Evolutionary conservation across 768 basidiomycete species (phyloP).

Genomic region (Tephrocybe sp.): DNA sequence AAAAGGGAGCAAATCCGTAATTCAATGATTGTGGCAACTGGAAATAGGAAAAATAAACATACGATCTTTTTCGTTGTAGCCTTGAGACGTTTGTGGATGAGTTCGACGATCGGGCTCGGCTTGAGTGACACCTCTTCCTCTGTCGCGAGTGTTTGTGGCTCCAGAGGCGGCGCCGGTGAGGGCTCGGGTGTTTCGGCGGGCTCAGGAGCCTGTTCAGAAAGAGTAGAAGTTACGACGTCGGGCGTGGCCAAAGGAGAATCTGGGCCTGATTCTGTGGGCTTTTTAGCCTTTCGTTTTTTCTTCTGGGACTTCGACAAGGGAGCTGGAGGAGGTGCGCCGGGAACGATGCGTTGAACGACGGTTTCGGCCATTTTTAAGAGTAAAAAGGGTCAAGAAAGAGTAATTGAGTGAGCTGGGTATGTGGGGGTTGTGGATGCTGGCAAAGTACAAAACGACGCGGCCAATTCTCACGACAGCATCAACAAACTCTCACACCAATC

Average conservation of each 20-base stretch:
- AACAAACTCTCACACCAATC: slow-evolving; percentile 8
- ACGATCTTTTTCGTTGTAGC: slow-evolving; percentile 83
- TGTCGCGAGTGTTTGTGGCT: slow-evolving; percentile 37
- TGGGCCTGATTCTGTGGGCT: slow-evolving; percentile 38
- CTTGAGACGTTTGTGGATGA: slow-evolving; percentile 77
- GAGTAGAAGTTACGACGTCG: slow-evolving; percentile 43
- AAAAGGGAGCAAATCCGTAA: slow-evolving; percentile 13
- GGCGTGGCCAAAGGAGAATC: slow-evolving; percentile 47
- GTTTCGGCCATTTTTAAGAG: slow-evolving; percentile 36
- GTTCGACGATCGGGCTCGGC: slow-evolving; percentile 70
- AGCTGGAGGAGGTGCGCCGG: slow-evolving; percentile 70
- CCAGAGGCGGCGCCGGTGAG: slow-evolving; percentile 37
- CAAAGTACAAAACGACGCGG: slow-evolving; percentile 18
- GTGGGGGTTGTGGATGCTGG: slow-evolving; percentile 14
- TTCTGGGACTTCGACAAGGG: slow-evolving; percentile 62
- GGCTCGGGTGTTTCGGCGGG: slow-evolving; percentile 45
- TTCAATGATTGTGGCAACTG: neutral
- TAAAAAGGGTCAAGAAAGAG: slow-evolving; percentile 6
- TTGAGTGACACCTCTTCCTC: slow-evolving; percentile 50
- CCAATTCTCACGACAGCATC: slow-evolving; percentile 22
- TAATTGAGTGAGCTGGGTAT: slow-evolving; percentile 14
- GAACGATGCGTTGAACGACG: slow-evolving; percentile 54
- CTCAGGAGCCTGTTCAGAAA: slow-evolving; percentile 50
- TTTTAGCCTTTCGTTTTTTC: slow-evolving; percentile 65
- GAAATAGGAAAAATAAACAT: slow-evolving; percentile 24